These are phyloP conservation scores for Umbelopsis ramanniana DNA, from an alignment of 192 early-diverging fungal species.

Conservation along the genomic window DNA sequence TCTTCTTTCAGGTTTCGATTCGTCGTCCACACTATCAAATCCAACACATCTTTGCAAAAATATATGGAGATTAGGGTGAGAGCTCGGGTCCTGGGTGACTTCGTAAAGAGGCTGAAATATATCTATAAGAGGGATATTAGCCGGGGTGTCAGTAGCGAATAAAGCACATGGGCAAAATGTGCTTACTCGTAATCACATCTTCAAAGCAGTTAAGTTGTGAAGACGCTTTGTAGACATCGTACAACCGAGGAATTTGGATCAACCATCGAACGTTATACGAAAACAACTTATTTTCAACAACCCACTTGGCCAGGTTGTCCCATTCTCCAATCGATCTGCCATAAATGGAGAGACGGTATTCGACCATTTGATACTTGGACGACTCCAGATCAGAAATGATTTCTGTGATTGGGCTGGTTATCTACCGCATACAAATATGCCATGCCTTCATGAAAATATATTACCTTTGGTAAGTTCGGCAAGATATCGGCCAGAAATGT, in stretches of 20 bases:
- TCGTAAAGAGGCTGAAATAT: conserved; percentile 88
- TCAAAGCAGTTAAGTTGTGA: conserved; percentile 70
- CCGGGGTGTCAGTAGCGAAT: background rate
- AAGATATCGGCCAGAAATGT: conserved; percentile 77
- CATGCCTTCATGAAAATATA: background rate
- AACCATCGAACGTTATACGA: conserved; percentile 90
- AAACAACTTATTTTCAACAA: conserved; percentile 85
- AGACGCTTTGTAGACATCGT: conserved; percentile 77
- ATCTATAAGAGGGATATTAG: conserved; percentile 41
- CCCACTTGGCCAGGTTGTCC: conserved; percentile 90
- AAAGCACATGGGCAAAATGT: background rate
- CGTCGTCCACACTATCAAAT: conserved; percentile 93
- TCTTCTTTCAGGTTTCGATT: conserved; percentile 84
- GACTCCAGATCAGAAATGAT: conserved; percentile 83
- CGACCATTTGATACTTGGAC: conserved; percentile 91
- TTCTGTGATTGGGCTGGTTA: conserved; percentile 48
- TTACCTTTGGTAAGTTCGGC: conserved; percentile 85
- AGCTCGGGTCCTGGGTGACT: conserved; percentile 77
- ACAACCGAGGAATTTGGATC: conserved; percentile 87
- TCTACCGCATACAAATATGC: background rate
- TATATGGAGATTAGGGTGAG: conserved; percentile 86
- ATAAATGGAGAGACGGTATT: conserved; percentile 91
- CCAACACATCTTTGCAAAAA: conserved; percentile 90
- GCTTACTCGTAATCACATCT: conserved; percentile 67
- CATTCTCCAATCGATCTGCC: conserved; percentile 80